These are phyloP conservation scores for Pisolithus tinctorius DNA, from an alignment of 768 basidiomycete species.

Conservation along the genomic window DNA sequence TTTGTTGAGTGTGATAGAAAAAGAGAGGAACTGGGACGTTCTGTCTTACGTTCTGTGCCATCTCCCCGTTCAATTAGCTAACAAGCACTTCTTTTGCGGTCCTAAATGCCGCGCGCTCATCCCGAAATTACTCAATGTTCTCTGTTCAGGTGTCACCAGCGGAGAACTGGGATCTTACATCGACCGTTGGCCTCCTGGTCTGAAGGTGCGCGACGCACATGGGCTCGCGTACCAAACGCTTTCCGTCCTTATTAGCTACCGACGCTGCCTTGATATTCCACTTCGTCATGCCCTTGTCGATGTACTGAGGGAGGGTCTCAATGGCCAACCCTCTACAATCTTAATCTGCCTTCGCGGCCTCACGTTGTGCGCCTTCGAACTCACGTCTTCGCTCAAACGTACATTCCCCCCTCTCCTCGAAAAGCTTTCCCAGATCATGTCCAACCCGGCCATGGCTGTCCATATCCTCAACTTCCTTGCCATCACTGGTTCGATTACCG, in stretches of 20 bases:
- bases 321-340: slow-evolving; percentile 67
- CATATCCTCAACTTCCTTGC: slow-evolving; percentile 91
- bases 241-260: slow-evolving; percentile 84
- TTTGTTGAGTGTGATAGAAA: slow-evolving; percentile 59
- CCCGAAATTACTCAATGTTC: slow-evolving; percentile 49
- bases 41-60: slow-evolving; percentile 88
- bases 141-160: slow-evolving; percentile 61
- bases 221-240: slow-evolving; percentile 84
- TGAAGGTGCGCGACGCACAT: slow-evolving; percentile 78
- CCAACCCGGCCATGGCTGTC: slow-evolving; percentile 87
- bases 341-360: slow-evolving; percentile 89
- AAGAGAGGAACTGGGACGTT: slow-evolving; percentile 86
- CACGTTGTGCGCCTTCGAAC: slow-evolving; percentile 80
- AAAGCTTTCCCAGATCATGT: slow-evolving; percentile 90
- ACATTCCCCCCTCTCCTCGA: slow-evolving; percentile 74
- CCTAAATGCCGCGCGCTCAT: slow-evolving; percentile 65
- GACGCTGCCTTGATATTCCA: slow-evolving; percentile 63
- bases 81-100: slow-evolving; percentile 96
- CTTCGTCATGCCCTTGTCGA: slow-evolving; percentile 68
- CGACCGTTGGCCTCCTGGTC: slow-evolving; percentile 50
- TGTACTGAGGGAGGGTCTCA: slow-evolving; percentile 62
- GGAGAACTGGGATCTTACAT: slow-evolving; percentile 51
- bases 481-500: slow-evolving; percentile 74
- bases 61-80: slow-evolving; percentile 83
- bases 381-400: slow-evolving; percentile 75